These are phyloP conservation scores for Plicaturopsis crispa DNA, from an alignment of 768 basidiomycete species.

Conservation along the genomic window DNA sequence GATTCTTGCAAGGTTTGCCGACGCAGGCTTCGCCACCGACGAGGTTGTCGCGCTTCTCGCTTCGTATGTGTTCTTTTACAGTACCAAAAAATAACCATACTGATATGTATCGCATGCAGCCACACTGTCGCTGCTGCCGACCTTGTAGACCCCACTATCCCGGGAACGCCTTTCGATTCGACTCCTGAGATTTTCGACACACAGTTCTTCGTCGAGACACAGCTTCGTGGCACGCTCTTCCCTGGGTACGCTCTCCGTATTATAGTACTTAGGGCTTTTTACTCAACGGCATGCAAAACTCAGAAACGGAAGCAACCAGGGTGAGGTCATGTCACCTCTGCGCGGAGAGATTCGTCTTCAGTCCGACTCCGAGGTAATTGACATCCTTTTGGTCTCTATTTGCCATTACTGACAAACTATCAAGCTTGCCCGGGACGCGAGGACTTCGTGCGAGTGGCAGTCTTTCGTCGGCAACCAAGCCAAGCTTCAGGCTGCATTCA, in stretches of 20 bases:
- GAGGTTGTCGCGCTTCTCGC: constrained; percentile 32
- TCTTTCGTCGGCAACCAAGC: constrained; percentile 29
- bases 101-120: constrained; percentile 2
- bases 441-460: constrained; percentile 44
- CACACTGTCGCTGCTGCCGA: constrained; percentile 24
- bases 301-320: constrained; percentile 27
- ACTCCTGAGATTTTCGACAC: constrained; percentile 36
- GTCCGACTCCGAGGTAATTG: constrained; percentile 28
- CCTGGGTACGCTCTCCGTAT: constrained; percentile 29
- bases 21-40: constrained; percentile 25
- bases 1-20: constrained; percentile 20
- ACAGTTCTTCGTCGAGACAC: constrained; percentile 38
- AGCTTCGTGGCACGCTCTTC: constrained; percentile 34
- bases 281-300: constrained; percentile 9
- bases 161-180: constrained; percentile 36
- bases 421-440: constrained; percentile 23
- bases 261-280: constrained; percentile 11
- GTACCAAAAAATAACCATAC: neutral
- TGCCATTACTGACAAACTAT: neutral
- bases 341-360: constrained; percentile 35
- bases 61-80: constrained; percentile 13
- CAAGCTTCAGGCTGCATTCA: constrained; percentile 26
- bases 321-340: constrained; percentile 32
- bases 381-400: constrained; percentile 3
- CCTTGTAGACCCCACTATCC: constrained; percentile 20